These are phyloP conservation scores for Aurifilum marmelostoma DNA, from an alignment of 2,329 filamentous ascomycete species.

Conservation along the genomic window DNA sequence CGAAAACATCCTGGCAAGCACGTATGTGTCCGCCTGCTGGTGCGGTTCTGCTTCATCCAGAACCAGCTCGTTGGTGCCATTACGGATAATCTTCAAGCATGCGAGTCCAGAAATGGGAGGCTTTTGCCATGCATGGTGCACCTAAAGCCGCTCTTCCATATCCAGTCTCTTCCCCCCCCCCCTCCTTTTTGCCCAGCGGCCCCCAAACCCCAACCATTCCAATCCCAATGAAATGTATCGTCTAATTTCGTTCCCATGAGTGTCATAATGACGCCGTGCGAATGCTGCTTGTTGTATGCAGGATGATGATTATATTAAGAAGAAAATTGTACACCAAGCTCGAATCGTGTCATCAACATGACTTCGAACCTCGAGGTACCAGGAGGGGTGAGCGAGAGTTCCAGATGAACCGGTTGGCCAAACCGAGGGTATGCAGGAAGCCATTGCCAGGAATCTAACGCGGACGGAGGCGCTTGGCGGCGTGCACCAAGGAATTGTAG, in stretches of 20 bases:
- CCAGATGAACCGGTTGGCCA: constrained; percentile 11
- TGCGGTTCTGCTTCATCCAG: background rate
- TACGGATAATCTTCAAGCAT: background rate
- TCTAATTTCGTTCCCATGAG: constrained; percentile 26
- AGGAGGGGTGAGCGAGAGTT: background rate
- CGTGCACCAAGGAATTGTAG: background rate
- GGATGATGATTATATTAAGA: background rate
- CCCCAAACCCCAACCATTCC: background rate
- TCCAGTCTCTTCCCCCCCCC: background rate
- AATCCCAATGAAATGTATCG: no score
- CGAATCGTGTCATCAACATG: background rate
- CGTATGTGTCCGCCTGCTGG: background rate
- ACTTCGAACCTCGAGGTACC: constrained; percentile 15
- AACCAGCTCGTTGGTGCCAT: background rate
- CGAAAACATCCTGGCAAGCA: background rate
- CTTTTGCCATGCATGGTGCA: background rate
- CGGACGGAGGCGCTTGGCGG: background rate
- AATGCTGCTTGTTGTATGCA: constrained; percentile 22
- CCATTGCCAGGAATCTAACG: background rate
- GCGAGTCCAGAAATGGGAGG: background rate
- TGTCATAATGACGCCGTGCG: constrained; percentile 19
- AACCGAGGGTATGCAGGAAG: background rate
- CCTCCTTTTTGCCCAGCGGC: no score
- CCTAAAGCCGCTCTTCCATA: background rate
- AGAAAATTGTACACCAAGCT: background rate